phyloP scores from a whole-genome alignment of 1,139 yeast species.

The Geotrichum candidum region DNA sequence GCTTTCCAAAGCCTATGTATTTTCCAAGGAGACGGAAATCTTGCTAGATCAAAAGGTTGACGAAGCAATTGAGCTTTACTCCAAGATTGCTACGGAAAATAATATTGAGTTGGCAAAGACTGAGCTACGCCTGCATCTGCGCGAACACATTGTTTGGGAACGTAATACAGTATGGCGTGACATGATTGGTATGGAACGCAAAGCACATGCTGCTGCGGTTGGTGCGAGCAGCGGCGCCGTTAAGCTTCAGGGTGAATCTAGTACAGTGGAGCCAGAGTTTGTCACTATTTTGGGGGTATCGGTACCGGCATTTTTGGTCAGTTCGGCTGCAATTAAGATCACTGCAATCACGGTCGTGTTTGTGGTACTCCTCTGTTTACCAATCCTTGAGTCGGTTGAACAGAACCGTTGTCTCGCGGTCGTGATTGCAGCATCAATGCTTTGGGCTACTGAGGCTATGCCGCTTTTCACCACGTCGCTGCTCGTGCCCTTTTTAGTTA shows the following conservation, averaged over 20 bases:
- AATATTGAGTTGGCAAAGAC: slow-evolving; percentile 51
- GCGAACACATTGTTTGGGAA: slow-evolving; percentile 95
- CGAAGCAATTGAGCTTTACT: slow-evolving; percentile 48
- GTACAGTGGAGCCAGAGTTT: slow-evolving; percentile 10
- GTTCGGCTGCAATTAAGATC: slow-evolving; percentile 22
- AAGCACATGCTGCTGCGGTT: slow-evolving; percentile 49
- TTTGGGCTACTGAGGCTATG: slow-evolving; percentile 93
- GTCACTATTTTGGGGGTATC: slow-evolving; percentile 20
- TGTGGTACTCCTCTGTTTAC: slow-evolving; percentile 48
- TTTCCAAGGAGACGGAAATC: slow-evolving; percentile 42
- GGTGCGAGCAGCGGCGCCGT: slow-evolving; percentile 21
- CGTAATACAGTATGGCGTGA: slow-evolving; percentile 97
- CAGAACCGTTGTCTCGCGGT: slow-evolving; percentile 82
- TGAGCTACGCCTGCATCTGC: slow-evolving; percentile 66
- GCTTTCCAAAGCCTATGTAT: slow-evolving; percentile 40
- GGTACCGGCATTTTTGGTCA: slow-evolving; percentile 24
- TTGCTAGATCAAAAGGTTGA: slow-evolving; percentile 45
- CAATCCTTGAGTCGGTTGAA: slow-evolving; percentile 46
- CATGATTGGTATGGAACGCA: slow-evolving; percentile 82
- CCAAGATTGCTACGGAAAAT: slow-evolving; percentile 39
- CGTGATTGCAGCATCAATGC: slow-evolving; percentile 65
- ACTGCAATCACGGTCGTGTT: slow-evolving; percentile 43
- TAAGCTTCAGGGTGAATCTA: slow-evolving; percentile 19
- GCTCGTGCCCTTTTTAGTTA: slow-evolving; percentile 72
- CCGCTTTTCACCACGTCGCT: slow-evolving; percentile 84